Conservation (phyloP, 1,284 basidiomycete species). For the Trichosporon faecale region DNA sequence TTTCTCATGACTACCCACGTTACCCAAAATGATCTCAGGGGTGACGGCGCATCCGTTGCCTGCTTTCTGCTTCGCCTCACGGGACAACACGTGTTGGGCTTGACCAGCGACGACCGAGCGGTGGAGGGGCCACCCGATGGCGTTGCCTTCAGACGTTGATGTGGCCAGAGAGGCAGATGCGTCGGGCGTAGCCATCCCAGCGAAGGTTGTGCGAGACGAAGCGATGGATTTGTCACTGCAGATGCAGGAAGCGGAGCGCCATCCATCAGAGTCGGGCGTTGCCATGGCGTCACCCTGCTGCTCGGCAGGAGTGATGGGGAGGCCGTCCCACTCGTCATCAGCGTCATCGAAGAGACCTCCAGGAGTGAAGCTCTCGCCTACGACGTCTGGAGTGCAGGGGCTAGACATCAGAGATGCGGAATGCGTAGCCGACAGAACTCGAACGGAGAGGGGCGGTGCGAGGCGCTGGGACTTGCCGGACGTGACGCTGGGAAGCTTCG, state of each 20-base stretch:
- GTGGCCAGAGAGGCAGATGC: neutral
- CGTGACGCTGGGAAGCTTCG: neutral
- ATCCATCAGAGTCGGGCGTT: neutral
- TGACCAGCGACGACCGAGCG: neutral
- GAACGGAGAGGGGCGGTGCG: neutral
- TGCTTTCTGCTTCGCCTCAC: neutral
- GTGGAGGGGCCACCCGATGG: neutral
- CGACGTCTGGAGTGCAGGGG: neutral
- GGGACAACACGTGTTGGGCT: neutral
- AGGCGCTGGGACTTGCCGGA: neutral
- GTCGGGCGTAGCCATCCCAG: neutral
- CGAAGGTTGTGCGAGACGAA: neutral
- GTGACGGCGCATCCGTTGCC: neutral
- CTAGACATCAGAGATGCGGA: constrained; percentile 5
- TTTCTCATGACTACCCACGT: constrained; percentile 5
- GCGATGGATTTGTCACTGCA: neutral
- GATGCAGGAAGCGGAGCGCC: constrained; percentile 4
- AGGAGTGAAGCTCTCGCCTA: neutral
- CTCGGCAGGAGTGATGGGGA: neutral
- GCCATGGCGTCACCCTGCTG: neutral
- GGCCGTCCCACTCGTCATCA: constrained; percentile 1
- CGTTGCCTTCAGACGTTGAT: neutral
- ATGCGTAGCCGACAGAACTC: neutral
- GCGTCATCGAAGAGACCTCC: constrained; percentile 5
- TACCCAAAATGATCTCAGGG: neutral